Conservation (phyloP, 495 filamentous ascomycete genomes). For the Penicillium nucicola region DNA sequence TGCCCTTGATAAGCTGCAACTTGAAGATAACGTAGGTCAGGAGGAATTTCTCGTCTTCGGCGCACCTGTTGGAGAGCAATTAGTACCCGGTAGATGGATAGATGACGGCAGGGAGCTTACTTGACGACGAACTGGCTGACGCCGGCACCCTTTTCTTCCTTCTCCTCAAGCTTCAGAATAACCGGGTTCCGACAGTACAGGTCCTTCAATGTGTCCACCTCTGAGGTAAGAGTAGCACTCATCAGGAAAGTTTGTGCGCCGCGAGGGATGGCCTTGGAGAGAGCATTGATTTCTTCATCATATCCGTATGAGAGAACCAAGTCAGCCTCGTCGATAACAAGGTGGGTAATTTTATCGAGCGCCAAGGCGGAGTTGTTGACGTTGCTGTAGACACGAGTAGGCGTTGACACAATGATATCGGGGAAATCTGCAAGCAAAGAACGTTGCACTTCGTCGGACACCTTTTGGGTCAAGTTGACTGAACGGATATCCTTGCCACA, state of each 20-base stretch:
- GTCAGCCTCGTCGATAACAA: conserved; percentile 96
- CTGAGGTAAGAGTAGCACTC: conserved; percentile 85
- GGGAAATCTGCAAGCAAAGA: conserved; percentile 83
- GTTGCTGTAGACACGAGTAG: conserved; percentile 68
- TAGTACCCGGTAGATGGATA: conserved; percentile 3
- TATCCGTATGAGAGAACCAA: conserved; percentile 94
- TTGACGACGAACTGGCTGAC: conserved; percentile 85
- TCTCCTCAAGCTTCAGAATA: conserved; percentile 72
- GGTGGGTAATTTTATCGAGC: conserved; percentile 64
- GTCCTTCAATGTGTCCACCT: conserved; percentile 80
- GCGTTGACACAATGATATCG: conserved; percentile 87
- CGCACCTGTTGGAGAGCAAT: conserved; percentile 54
- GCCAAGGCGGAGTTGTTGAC: conserved; percentile 66
- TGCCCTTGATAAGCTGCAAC: conserved; percentile 89
- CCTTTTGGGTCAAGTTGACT: conserved; percentile 82
- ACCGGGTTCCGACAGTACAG: conserved; percentile 83
- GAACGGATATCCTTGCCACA: conserved; percentile 79
- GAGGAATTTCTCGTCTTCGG: conserved; percentile 96
- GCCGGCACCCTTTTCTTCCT: conserved; percentile 65
- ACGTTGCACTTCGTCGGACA: conserved; percentile 80
- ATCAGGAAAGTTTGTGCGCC: conserved; percentile 89
- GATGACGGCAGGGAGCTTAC: conserved; percentile 36
- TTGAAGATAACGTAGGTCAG: conserved; percentile 93
- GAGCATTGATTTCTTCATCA: conserved; percentile 77
- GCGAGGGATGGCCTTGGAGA: conserved; percentile 72